Evolutionary conservation across 345 rosid genomes (phyloP).

Genomic region (Citrus unshiu): DNA sequence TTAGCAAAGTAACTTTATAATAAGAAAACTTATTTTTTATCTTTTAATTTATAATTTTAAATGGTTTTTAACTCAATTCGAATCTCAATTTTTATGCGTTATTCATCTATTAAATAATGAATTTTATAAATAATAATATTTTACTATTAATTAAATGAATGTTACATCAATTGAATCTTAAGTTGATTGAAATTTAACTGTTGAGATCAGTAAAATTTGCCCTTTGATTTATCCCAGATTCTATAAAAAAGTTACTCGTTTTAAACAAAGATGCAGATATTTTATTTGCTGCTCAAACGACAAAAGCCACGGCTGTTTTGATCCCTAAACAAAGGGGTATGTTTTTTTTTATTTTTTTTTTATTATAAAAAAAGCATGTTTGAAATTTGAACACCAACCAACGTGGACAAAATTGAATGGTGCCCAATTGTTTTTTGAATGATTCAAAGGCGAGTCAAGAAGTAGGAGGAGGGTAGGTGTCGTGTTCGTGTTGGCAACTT

Average conservation of each 20-base stretch:
- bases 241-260: too few species aligned
- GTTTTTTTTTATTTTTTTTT: too few species aligned
- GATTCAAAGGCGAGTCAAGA: background rate
- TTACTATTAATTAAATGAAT: too few species aligned
- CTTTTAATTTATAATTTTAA: too few species aligned
- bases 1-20: background rate
- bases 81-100: accelerated
- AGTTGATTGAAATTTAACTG: too few species aligned
- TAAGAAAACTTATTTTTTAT: too few species aligned
- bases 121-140: too few species aligned
- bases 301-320: background rate
- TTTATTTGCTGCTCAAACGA: too few species aligned
- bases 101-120: too few species aligned
- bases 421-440: background rate
- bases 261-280: background rate
- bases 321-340: background rate
- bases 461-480: background rate
- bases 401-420: background rate
- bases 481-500: background rate
- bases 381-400: background rate
- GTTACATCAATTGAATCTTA: too few species aligned
- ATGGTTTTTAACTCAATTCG: accelerated
- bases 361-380: background rate
- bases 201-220: too few species aligned
- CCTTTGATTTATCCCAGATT: too few species aligned